These are phyloP conservation scores for Pseudonitzschia pungens DNA, from an alignment of 108 stramenopile species.

Conservation along the genomic window DNA sequence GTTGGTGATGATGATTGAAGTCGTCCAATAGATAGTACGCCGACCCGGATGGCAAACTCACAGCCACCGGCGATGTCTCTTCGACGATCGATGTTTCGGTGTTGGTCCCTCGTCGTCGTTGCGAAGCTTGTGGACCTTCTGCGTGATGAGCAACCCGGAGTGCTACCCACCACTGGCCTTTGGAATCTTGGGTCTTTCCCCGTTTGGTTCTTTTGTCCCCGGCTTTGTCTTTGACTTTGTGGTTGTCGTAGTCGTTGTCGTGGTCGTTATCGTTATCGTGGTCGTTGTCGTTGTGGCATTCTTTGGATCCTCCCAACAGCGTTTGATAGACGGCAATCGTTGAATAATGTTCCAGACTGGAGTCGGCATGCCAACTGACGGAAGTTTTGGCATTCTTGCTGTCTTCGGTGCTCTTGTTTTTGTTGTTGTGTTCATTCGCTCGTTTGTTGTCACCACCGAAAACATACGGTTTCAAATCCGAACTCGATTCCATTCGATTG, in stretches of 20 bases:
- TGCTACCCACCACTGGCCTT: slow-evolving; percentile 50
- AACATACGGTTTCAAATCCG: slow-evolving; percentile 35
- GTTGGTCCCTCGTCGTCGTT: slow-evolving; percentile 26
- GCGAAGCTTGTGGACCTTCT: slow-evolving; percentile 48
- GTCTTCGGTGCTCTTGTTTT: neutral
- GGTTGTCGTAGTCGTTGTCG: slow-evolving; percentile 11
- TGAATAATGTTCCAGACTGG: slow-evolving; percentile 75
- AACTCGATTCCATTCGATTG: slow-evolving; percentile 61
- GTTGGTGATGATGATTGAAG: slow-evolving; percentile 80
- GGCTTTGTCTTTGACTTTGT: neutral
- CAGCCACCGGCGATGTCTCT: slow-evolving; percentile 43
- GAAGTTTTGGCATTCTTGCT: slow-evolving; percentile 34
- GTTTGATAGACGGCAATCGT: slow-evolving; percentile 79
- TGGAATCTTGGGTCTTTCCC: slow-evolving; percentile 7
- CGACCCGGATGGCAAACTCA: slow-evolving; percentile 55
- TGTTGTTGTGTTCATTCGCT: neutral
- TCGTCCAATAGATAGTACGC: slow-evolving; percentile 85
- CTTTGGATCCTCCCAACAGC: slow-evolving; percentile 14
- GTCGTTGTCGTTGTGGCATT: slow-evolving; percentile 5
- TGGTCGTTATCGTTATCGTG: slow-evolving; percentile 1
- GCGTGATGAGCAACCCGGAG: slow-evolving; percentile 50
- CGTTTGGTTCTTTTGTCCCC: slow-evolving; percentile 12
- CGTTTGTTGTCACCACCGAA: neutral
- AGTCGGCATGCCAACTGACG: slow-evolving; percentile 91
- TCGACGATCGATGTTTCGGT: slow-evolving; percentile 33